Percentiles rank a stretch among this genome's conserved stretches.
Conservation (phyloP, 805 yeast species). For the Maudiozyma serrabonitensis region DNA sequence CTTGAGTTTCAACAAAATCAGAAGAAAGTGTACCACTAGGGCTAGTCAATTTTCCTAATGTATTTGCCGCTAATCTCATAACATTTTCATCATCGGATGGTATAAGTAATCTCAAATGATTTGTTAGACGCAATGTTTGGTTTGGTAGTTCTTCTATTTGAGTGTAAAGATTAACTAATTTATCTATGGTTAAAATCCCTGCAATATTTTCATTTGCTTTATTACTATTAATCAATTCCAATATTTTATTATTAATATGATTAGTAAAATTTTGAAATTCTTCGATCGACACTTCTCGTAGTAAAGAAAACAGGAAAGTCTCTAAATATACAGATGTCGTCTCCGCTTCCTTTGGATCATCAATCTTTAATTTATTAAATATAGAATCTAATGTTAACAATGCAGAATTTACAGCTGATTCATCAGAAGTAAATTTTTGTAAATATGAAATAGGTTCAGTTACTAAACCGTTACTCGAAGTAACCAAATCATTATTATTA, state of each 20-base stretch:
- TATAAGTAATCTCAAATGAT: slow-evolving; percentile 63
- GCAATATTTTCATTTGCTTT: slow-evolving; percentile 66
- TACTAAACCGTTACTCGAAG: background rate
- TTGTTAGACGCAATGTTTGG: slow-evolving; percentile 74
- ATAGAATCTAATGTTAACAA: slow-evolving; percentile 15
- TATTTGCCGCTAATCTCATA: slow-evolving; percentile 72
- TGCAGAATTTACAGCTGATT: background rate
- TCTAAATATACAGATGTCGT: slow-evolving; percentile 56
- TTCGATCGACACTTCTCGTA: slow-evolving; percentile 70
- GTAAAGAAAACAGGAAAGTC: slow-evolving; percentile 53
- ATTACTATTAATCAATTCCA: slow-evolving; percentile 62
- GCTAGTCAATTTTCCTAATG: slow-evolving; percentile 74
- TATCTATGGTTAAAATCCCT: slow-evolving; percentile 81
- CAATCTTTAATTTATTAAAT: slow-evolving; percentile 26
- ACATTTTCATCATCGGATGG: slow-evolving; percentile 70
- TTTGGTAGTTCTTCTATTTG: slow-evolving; percentile 72
- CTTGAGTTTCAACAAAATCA: slow-evolving; percentile 84
- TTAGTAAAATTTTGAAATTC: slow-evolving; percentile 67
- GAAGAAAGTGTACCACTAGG: slow-evolving; percentile 82
- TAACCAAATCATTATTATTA: background rate
- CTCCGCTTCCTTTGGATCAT: slow-evolving; percentile 21
- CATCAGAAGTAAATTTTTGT: background rate
- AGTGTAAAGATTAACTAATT: slow-evolving; percentile 70
- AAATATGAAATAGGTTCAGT: background rate
- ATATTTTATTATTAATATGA: slow-evolving; percentile 72